phyloP scores from a whole-genome alignment of 805 yeast genomes.

The Hanseniaspora lachancei region DNA sequence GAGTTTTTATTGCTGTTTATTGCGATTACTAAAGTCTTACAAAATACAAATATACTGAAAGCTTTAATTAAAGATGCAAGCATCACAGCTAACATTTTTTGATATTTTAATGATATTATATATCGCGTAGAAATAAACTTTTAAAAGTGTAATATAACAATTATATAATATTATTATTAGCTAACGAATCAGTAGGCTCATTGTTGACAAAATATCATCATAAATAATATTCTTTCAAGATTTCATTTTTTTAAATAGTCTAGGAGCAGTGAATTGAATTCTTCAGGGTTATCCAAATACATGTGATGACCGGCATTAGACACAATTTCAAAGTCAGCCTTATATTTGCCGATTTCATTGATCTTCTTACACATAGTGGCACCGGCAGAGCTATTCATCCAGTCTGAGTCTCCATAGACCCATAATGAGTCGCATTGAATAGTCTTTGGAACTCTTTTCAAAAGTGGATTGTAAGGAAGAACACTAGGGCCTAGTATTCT shows the following conservation, averaged over 20 bases:
- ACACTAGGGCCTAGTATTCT: conserved; percentile 49
- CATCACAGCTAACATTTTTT: too few relatives aligned
- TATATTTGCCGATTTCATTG: conserved; percentile 13
- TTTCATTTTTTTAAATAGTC: conserved; percentile 17
- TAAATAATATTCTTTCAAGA: not conserved
- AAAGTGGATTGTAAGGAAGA: conserved; percentile 41
- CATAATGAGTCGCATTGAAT: conserved; percentile 29
- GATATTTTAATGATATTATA: too few relatives aligned
- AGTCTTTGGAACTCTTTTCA: conserved; percentile 37
- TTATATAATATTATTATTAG: too few relatives aligned
- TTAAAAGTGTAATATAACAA: too few relatives aligned
- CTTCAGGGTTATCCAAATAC: conserved; percentile 44
- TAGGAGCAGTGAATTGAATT: conserved; percentile 36
- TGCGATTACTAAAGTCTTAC: too few relatives aligned
- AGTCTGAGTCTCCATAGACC: conserved; percentile 56
- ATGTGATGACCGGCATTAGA: conserved; percentile 53
- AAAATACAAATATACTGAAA: too few relatives aligned
- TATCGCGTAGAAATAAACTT: too few relatives aligned
- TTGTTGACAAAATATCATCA: too few relatives aligned
- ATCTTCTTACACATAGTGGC: conserved; percentile 30
- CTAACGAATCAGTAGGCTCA: too few relatives aligned
- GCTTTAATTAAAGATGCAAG: too few relatives aligned
- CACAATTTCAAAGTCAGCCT: conserved; percentile 28
- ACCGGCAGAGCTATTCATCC: conserved; percentile 61
- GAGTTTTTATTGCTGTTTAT: too few relatives aligned